phyloP scores from a whole-genome alignment of 495 filamentous ascomycete species.

The Annulohypoxylon bovei region DNA sequence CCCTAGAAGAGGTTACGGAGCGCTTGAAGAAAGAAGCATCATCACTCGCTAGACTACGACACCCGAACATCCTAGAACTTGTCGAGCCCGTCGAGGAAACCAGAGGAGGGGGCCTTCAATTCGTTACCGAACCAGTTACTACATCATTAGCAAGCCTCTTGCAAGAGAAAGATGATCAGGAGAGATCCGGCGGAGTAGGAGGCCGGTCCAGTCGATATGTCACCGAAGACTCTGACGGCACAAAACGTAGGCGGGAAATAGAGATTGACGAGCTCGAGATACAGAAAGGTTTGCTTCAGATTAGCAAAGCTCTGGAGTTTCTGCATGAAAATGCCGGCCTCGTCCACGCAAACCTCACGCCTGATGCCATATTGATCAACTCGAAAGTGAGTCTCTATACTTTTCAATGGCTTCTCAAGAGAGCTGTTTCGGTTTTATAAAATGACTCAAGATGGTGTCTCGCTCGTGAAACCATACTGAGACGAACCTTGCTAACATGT shows the following conservation, averaged over 20 bases:
- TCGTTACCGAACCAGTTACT: slow-evolving; percentile 90
- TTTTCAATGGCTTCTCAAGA: neutral
- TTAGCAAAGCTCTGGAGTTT: slow-evolving; percentile 95
- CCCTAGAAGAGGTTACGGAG: slow-evolving; percentile 85
- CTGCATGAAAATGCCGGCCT: slow-evolving; percentile 94
- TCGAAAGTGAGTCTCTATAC: slow-evolving; percentile 70
- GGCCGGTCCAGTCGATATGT: slow-evolving; percentile 81
- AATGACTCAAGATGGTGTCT: neutral
- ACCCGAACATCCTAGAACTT: slow-evolving; percentile 91
- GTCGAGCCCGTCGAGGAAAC: slow-evolving; percentile 96
- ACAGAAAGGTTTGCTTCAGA: slow-evolving; percentile 92
- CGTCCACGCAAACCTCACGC: slow-evolving; percentile 93
- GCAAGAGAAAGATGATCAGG: slow-evolving; percentile 91
- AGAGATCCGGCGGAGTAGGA: slow-evolving; percentile 70
- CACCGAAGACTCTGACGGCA: slow-evolving; percentile 80
- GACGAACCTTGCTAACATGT: slow-evolving; percentile 34
- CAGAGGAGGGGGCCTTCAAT: slow-evolving; percentile 91
- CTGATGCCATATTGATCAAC: slow-evolving; percentile 94
- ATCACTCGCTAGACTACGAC: slow-evolving; percentile 83
- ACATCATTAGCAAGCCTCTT: slow-evolving; percentile 85
- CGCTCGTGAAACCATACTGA: neutral
- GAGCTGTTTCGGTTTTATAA: neutral
- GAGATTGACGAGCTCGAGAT: slow-evolving; percentile 98
- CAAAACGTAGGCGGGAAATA: slow-evolving; percentile 77
- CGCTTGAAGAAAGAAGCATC: slow-evolving; percentile 90